A percentile compares a stretch with the other conserved stretches of the same genome.
Conservation (phyloP, 306 rosid species). For the Vigna reflexopilosa region DNA sequence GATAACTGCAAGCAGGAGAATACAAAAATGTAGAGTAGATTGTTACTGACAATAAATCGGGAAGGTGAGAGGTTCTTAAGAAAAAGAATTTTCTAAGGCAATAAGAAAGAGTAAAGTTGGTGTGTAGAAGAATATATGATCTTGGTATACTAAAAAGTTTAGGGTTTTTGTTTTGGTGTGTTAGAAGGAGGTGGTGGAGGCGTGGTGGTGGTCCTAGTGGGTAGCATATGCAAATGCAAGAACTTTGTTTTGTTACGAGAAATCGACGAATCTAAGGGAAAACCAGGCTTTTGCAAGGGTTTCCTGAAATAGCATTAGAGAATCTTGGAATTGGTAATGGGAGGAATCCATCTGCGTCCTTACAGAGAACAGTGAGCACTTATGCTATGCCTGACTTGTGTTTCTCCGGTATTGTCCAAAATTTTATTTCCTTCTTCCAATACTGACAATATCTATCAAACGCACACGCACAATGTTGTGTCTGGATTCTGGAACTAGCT, state of each 20-base stretch:
- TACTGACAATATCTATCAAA: constrained; percentile 36
- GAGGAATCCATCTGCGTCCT: constrained; percentile 57
- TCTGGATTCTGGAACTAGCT: constrained; percentile 10
- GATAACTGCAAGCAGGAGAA: background rate
- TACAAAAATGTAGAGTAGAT: background rate
- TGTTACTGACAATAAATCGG: constrained; percentile 8
- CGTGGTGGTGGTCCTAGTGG: constrained; percentile 49
- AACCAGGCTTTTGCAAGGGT: constrained; percentile 59
- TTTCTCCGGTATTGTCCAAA: constrained; percentile 27
- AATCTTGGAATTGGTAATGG: constrained; percentile 51
- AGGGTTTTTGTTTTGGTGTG: constrained; percentile 34
- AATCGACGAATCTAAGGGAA: constrained; percentile 55
- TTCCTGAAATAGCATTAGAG: constrained; percentile 59
- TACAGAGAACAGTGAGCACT: constrained; percentile 23
- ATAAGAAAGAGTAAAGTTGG: constrained; percentile 36
- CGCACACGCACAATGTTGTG: constrained; percentile 26
- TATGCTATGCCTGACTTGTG: constrained; percentile 34
- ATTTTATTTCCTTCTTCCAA: constrained; percentile 15
- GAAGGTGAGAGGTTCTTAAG: background rate
- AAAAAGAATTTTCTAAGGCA: background rate
- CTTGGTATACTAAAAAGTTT: constrained; percentile 48
- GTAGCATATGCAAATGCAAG: constrained; percentile 54
- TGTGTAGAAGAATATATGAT: constrained; percentile 16
- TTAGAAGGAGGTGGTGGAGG: constrained; percentile 33
- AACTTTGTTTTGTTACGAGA: constrained; percentile 64